Conservation (phyloP, 1,284 basidiomycete genomes). For the Pseudozyma tsukubaensis region DNA sequence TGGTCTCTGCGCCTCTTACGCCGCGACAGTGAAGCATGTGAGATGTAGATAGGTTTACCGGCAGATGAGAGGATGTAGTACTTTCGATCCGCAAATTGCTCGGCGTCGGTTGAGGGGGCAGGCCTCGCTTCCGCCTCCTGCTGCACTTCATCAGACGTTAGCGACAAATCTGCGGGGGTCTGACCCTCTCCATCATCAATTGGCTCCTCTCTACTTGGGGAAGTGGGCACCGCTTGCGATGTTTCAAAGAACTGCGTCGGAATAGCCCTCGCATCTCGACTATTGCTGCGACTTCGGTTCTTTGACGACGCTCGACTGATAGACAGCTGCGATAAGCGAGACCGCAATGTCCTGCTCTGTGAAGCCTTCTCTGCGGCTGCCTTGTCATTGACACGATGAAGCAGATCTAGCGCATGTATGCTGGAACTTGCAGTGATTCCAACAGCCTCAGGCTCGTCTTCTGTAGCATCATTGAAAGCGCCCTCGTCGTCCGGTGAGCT, state of each 20-base stretch:
- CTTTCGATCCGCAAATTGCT: constrained; percentile 40
- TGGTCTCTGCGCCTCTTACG: constrained; percentile 13
- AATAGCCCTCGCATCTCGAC: constrained; percentile 12
- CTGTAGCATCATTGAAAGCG: constrained; percentile 24
- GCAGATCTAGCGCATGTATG: constrained; percentile 43
- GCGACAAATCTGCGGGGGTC: not conserved
- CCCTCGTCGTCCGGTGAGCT: constrained; percentile 10
- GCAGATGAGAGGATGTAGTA: constrained; percentile 61
- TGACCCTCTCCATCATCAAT: not conserved
- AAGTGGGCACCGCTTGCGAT: not conserved
- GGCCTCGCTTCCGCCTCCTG: not conserved
- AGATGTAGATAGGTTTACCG: constrained; percentile 62
- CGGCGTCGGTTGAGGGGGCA: not conserved
- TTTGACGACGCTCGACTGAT: constrained; percentile 25
- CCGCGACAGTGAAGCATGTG: constrained; percentile 38
- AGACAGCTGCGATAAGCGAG: constrained; percentile 31
- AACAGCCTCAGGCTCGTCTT: constrained; percentile 36
- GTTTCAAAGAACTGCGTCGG: constrained; percentile 17
- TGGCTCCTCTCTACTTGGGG: not conserved
- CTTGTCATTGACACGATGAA: constrained; percentile 39
- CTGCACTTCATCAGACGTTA: not conserved
- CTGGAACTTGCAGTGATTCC: constrained; percentile 30
- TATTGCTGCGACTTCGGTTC: constrained; percentile 27
- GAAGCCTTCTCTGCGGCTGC: constrained; percentile 37
- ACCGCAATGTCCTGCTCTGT: constrained; percentile 17